These are phyloP conservation scores for Acmispon strigosus DNA, from an alignment of 306 rosid species.

Conservation along the genomic window DNA sequence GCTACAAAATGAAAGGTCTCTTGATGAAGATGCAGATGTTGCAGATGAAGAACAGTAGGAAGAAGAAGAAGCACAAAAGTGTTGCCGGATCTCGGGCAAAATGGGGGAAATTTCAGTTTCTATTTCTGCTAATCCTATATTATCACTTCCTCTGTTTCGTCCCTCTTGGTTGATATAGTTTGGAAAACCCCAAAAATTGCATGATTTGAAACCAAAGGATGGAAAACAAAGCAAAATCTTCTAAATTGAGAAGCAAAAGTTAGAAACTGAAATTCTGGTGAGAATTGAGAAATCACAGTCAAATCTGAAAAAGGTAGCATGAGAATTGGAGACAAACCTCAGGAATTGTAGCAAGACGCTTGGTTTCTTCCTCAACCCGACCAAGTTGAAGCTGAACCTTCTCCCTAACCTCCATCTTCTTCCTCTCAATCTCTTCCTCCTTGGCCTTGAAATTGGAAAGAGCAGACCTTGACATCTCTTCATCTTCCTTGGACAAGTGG, in stretches of 20 bases:
- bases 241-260: background rate
- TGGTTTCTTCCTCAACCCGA: slow-evolving; percentile 93
- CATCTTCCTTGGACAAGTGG: slow-evolving; percentile 84
- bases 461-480: slow-evolving; percentile 92
- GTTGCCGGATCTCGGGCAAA: too few relatives aligned
- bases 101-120: too few relatives aligned
- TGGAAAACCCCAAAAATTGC: too few relatives aligned
- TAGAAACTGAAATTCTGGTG: background rate
- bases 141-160: too few relatives aligned
- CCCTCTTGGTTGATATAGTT: too few relatives aligned
- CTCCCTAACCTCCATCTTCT: slow-evolving; percentile 90
- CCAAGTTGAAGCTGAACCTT: slow-evolving; percentile 87
- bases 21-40: too few relatives aligned
- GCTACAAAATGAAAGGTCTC: too few relatives aligned
- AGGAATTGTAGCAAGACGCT: slow-evolving; percentile 84
- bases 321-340: too few relatives aligned
- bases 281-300: background rate
- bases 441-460: slow-evolving; percentile 88
- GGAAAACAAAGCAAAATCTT: background rate
- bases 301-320: background rate
- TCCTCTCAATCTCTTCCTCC: slow-evolving; percentile 94
- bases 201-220: too few relatives aligned
- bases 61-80: too few relatives aligned
- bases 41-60: too few relatives aligned
- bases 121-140: too few relatives aligned